phyloP scores from a whole-genome alignment of 2,329 filamentous ascomycete species.

The Hawksworthiomyces lignivorus region DNA sequence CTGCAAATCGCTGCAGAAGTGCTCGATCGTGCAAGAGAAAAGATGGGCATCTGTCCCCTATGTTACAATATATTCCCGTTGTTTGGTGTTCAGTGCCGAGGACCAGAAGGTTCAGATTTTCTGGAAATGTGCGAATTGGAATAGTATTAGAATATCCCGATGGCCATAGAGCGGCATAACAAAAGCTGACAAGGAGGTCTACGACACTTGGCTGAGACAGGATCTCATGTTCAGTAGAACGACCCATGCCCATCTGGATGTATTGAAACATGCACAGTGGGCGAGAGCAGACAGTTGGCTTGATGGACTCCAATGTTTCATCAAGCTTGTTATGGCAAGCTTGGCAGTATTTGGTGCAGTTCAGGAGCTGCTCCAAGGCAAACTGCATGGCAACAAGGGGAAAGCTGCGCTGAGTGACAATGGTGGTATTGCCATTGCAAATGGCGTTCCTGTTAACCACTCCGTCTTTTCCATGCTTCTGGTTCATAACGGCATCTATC shows the following conservation, averaged over 20 bases:
- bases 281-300: constrained; percentile 71
- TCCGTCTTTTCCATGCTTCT: neutral
- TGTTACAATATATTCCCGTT: constrained; percentile 21
- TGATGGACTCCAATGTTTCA: constrained; percentile 59
- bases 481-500: neutral
- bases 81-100: neutral
- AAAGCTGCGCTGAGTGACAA: constrained; percentile 31
- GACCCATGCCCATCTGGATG: constrained; percentile 76
- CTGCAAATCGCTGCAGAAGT: neutral
- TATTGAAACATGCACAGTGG: constrained; percentile 81
- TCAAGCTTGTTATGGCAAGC: constrained; percentile 68
- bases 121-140: neutral
- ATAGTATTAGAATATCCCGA: too few species aligned
- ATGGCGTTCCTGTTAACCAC: neutral
- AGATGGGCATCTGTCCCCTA: neutral
- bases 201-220: constrained; percentile 71
- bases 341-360: constrained; percentile 80
- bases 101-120: neutral
- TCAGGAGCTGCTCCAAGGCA: constrained; percentile 65
- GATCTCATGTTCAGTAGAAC: constrained; percentile 79
- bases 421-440: too few species aligned
- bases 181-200: constrained; percentile 77
- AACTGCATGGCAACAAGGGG: constrained; percentile 64
- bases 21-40: neutral
- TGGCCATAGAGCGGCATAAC: constrained; percentile 51